These are phyloP conservation scores for Astrothelium macrocarpum DNA, from an alignment of 495 filamentous ascomycete genomes.

Conservation along the genomic window DNA sequence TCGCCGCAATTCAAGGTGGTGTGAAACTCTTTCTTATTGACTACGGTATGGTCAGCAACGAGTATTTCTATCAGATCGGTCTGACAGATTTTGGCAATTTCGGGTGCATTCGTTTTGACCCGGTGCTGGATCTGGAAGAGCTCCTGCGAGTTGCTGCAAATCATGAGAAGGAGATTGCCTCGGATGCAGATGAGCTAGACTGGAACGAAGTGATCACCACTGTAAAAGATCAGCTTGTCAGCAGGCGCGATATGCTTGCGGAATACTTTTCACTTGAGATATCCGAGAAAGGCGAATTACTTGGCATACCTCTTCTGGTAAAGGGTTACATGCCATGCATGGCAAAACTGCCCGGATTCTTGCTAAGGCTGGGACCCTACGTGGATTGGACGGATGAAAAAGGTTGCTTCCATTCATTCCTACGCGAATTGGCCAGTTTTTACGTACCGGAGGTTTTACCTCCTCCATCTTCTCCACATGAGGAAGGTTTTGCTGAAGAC, in stretches of 20 bases:
- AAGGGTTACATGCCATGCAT: slow-evolving; percentile 82
- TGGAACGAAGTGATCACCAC: slow-evolving; percentile 53
- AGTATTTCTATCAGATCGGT: slow-evolving; percentile 96
- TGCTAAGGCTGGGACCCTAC: slow-evolving; percentile 78
- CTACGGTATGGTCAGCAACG: slow-evolving; percentile 77
- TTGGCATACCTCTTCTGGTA: slow-evolving; percentile 70
- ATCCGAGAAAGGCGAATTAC: slow-evolving; percentile 63
- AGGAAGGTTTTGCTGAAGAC: slow-evolving; percentile 31
- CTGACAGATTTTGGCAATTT: slow-evolving; percentile 96
- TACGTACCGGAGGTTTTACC: slow-evolving; percentile 85
- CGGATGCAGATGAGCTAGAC: slow-evolving; percentile 48
- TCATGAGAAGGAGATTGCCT: slow-evolving; percentile 45
- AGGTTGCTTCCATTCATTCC: slow-evolving; percentile 74
- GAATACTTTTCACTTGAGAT: slow-evolving; percentile 91
- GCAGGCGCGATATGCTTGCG: slow-evolving; percentile 71
- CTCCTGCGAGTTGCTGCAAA: slow-evolving; percentile 65
- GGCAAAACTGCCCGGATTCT: slow-evolving; percentile 78
- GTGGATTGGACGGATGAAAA: slow-evolving; percentile 82
- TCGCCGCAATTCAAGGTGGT: slow-evolving; percentile 86
- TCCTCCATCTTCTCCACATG: slow-evolving; percentile 33
- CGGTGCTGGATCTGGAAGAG: slow-evolving; percentile 59
- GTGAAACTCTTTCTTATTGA: slow-evolving; percentile 91
- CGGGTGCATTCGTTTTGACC: slow-evolving; percentile 69
- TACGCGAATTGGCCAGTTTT: slow-evolving; percentile 81
- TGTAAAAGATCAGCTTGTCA: slow-evolving; percentile 55